A percentile compares a stretch with the other conserved stretches of the same genome.
Evolutionary conservation across 2,329 filamentous ascomycete genomes (phyloP).

Genomic region (Dothidotthia symphoricarpi): DNA sequence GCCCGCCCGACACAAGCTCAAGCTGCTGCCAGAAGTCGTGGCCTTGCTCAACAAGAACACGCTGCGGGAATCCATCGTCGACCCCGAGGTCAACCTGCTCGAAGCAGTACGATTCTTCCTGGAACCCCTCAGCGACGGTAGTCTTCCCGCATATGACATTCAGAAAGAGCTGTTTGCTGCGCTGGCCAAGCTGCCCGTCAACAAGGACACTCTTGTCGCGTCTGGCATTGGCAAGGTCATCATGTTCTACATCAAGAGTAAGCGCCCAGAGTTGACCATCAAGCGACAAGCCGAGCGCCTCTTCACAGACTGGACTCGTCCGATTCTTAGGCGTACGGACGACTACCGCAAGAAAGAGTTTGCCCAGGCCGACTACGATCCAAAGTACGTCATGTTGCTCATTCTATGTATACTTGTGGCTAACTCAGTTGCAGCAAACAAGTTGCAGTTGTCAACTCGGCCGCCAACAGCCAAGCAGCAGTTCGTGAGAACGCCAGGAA

Average conservation of each 20-base stretch:
- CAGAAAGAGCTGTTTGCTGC: conserved; percentile 90
- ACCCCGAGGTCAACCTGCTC: conserved; percentile 92
- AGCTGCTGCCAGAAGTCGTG: conserved; percentile 87
- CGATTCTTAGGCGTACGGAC: conserved; percentile 88
- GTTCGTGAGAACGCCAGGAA: conserved; percentile 39
- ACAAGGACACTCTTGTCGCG: conserved; percentile 84
- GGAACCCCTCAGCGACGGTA: conserved; percentile 90
- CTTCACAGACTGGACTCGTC: conserved; percentile 92
- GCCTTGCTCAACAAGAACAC: conserved; percentile 86
- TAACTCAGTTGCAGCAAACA: conserved; percentile 27
- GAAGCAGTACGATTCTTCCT: conserved; percentile 97
- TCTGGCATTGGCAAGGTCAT: conserved; percentile 96
- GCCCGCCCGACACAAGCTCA: conserved; percentile 88
- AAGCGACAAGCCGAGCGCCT: conserved; percentile 91
- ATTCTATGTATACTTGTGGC: conserved; percentile 1
- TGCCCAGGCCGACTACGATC: conserved; percentile 59
- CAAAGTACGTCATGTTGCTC: conserved; percentile 43
- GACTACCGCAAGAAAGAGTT: conserved; percentile 89
- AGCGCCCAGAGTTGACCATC: conserved; percentile 81
- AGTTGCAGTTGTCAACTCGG: conserved; percentile 22
- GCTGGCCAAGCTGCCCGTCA: conserved; percentile 76
- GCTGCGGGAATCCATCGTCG: conserved; percentile 78
- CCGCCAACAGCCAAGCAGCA: conserved; percentile 37
- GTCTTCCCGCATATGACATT: conserved; percentile 93
- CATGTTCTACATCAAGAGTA: conserved; percentile 95